Evolutionary conservation across 2,329 filamentous ascomycete genomes (phyloP), one percentile per base, ranked within the genome.

Genomic region (Talaromyces piceae): DNA sequence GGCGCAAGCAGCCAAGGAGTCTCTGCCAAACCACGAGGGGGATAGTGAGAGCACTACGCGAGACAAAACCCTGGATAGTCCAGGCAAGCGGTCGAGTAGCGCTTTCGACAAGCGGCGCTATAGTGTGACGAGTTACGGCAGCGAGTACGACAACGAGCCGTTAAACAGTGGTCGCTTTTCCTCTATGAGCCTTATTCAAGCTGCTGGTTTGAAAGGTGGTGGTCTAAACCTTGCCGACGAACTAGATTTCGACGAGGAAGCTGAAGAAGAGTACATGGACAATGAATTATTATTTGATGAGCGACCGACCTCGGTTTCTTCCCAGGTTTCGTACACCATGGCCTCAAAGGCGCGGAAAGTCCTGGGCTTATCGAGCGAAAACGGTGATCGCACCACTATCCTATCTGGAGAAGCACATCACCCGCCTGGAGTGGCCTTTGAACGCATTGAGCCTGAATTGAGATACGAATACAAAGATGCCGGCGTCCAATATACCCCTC

Each of bases 201-300:
- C 71, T 8, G 72, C 76, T 52, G 78, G 77, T 8, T 70, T 73
- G 18, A 85, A 84, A 62, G 63, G 73, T 3, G 83, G 82, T 59
- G 87, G 86, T 1, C 70, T 89, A 53, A 95, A 86, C 56, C 76
- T 98, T 37, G 93, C 93, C 0, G 91, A 97, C 60, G 93, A 98
- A 70, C 78, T 98, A 50, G 84, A 88, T 55, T 87, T 95, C 55
- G 86, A 87, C 54, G 87, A 91, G 51, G 88, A 91, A 27, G 75
- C 75, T 43, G 73, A 75, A 56, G 85, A 86, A 33, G 84, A 91
- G 56, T 79, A 84, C 41, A 86, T 88, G 46, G 83, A 84, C 1
- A 25, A 44, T n/a, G 85, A 86, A 30, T 84, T 91, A 56, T 78
- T 84, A 41, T 86, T 88, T 44, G 83, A 83, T 1, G 80, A 83